Conservation (phyloP, 148 eudicot genomes). For the Camellia sinensis region DNA sequence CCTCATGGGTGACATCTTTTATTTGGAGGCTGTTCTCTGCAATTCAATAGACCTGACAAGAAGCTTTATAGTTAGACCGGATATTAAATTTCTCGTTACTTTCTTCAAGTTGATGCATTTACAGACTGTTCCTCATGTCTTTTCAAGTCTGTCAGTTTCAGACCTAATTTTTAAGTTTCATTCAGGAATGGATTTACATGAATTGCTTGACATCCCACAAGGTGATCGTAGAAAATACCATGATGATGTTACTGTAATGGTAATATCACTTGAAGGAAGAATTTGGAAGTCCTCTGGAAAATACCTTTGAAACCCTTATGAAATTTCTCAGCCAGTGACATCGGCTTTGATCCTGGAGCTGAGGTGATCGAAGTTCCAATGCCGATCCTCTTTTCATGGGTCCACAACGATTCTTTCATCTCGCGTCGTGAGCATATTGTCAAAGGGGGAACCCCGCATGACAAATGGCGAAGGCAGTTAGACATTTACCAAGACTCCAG, state of each 20-base stretch:
- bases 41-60: neutral
- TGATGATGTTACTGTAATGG: constrained; percentile 97
- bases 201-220: constrained; percentile 92
- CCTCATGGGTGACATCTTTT: neutral
- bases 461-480: constrained; percentile 6
- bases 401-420: constrained; percentile 3
- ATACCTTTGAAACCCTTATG: constrained; percentile 48
- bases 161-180: neutral
- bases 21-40: no score
- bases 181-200: constrained; percentile 93
- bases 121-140: neutral
- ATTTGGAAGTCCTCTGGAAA: constrained; percentile 98
- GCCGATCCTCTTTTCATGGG: constrained; percentile 10
- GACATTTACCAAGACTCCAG: neutral
- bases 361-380: neutral
- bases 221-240: constrained; percentile 95
- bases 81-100: no score
- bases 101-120: constrained; percentile 1
- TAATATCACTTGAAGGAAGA: constrained; percentile 88
- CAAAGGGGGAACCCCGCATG: constrained; percentile 1
- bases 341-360: neutral
- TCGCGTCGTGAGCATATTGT: neutral
- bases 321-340: neutral
- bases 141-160: neutral
- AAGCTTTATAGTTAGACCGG: no score